These are phyloP conservation scores for Phragmites australis DNA, from an alignment of 176 grass and related monocot genomes.

Conservation along the genomic window DNA sequence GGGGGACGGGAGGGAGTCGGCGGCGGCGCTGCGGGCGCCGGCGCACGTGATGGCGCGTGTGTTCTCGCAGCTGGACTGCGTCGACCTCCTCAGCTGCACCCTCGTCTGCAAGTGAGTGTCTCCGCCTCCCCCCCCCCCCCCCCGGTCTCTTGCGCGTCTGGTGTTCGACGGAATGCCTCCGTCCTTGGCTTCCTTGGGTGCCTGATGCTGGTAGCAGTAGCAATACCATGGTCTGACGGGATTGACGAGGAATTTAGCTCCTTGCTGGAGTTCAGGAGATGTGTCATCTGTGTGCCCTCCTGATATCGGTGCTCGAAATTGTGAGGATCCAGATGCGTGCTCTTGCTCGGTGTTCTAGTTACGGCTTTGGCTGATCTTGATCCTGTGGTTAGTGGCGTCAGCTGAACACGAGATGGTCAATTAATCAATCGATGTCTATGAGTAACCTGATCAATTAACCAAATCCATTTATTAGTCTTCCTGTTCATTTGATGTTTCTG, in stretches of 20 bases:
- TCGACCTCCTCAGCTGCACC: constrained; percentile 76
- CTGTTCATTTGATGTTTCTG: background rate
- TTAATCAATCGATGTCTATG: too few relatives aligned
- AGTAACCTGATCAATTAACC: background rate
- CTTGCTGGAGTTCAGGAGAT: background rate
- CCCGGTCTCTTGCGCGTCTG: background rate
- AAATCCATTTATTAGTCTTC: background rate
- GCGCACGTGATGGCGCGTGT: constrained; percentile 67
- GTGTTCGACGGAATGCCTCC: constrained; percentile 43
- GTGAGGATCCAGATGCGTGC: too few relatives aligned
- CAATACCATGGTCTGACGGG: background rate
- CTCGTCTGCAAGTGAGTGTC: constrained; percentile 72
- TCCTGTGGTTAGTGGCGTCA: too few relatives aligned
- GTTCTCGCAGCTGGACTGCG: constrained; percentile 95
- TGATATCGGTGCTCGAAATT: too few relatives aligned
- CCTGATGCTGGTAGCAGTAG: background rate
- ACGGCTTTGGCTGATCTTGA: too few relatives aligned
- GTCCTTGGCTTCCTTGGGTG: background rate
- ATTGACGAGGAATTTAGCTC: background rate
- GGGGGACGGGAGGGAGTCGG: background rate
- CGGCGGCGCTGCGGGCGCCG: constrained; percentile 50
- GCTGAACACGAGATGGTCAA: background rate
- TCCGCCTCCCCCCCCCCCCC: background rate
- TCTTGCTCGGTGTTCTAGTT: too few relatives aligned
- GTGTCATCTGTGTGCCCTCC: background rate